Evolutionary conservation across 345 rosid genomes (phyloP).

Genomic region (Kandelia obovata): DNA sequence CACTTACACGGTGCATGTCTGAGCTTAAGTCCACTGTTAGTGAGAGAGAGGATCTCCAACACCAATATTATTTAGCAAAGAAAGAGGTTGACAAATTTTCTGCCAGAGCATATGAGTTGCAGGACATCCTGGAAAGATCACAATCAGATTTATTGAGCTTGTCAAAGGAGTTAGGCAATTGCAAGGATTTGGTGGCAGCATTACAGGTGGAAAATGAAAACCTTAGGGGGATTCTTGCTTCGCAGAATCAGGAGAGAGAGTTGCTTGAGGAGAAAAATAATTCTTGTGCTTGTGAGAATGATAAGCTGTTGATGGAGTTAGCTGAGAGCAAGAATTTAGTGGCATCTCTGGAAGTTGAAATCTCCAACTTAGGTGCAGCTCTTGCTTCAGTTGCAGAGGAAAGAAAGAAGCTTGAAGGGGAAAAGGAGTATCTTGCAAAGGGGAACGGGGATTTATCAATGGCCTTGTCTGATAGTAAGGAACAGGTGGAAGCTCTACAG

Average conservation of each 20-base stretch:
- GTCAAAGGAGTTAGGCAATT: constrained; percentile 44
- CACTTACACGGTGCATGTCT: constrained; percentile 55
- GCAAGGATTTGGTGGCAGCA: constrained; percentile 37
- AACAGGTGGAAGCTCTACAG: constrained; percentile 42
- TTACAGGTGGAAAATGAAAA: constrained; percentile 56
- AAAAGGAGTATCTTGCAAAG: constrained; percentile 34
- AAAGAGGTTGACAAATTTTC: constrained; percentile 47
- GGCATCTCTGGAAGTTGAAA: constrained; percentile 53
- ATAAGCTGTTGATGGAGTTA: constrained; percentile 51
- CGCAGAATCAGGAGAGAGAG: constrained; percentile 46
- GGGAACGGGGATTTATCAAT: constrained; percentile 39
- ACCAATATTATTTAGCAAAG: constrained; percentile 45
- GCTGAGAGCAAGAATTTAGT: constrained; percentile 47
- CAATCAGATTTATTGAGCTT: constrained; percentile 35
- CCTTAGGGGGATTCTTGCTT: constrained; percentile 41
- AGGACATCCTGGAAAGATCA: constrained; percentile 53
- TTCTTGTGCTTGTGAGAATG: constrained; percentile 37
- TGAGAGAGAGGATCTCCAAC: constrained; percentile 46
- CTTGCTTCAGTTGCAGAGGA: constrained; percentile 23
- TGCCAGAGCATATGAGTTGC: constrained; percentile 50
- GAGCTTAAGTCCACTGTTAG: constrained; percentile 40
- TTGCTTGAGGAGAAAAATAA: constrained; percentile 44
- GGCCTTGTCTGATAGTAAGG: constrained; percentile 46
- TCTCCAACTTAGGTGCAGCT: constrained; percentile 35
- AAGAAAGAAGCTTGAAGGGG: constrained; percentile 20